phyloP scores from a whole-genome alignment of 164 flowering plant genomes.

The Vitis amurensis region DNA sequence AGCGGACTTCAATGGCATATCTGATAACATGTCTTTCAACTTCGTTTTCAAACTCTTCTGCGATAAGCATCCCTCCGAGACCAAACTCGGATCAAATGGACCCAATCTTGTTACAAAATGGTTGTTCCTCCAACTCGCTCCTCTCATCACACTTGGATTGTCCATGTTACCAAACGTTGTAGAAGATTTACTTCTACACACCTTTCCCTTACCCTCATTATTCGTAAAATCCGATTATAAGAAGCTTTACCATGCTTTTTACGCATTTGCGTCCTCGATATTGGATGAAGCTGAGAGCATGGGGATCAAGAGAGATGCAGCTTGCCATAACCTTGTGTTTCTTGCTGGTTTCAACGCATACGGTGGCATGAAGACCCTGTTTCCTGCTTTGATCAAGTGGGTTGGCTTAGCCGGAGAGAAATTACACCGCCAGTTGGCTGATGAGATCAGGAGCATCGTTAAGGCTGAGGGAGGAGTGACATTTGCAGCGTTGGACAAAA shows the following conservation, averaged over 20 bases:
- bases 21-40: slow-evolving; percentile 20
- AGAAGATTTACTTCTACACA: slow-evolving; percentile 29
- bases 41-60: slow-evolving; percentile 15
- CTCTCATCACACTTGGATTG: slow-evolving; percentile 17
- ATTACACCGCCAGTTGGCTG: slow-evolving; percentile 26
- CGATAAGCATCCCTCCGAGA: slow-evolving; percentile 11
- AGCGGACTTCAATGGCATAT: slow-evolving; percentile 17
- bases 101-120: slow-evolving; percentile 14
- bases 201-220: slow-evolving; percentile 26
- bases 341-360: slow-evolving; percentile 27
- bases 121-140: slow-evolving; percentile 30
- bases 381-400: slow-evolving; percentile 32
- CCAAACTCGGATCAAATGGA: slow-evolving; percentile 14
- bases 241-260: slow-evolving; percentile 24
- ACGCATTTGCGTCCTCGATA: not conserved
- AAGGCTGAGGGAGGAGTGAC: slow-evolving; percentile 25
- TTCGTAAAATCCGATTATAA: slow-evolving; percentile 22
- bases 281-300: slow-evolving; percentile 31
- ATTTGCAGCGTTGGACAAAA: slow-evolving; percentile 21
- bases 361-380: slow-evolving; percentile 29
- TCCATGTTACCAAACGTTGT: slow-evolving; percentile 18
- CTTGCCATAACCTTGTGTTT: slow-evolving; percentile 35
- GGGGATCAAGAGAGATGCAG: slow-evolving; percentile 35
- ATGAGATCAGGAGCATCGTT: slow-evolving; percentile 28
- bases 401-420: slow-evolving; percentile 25